Base-by-base conservation (phyloP, 768 basidiomycete species). In the Mycena indigotica region DNA sequence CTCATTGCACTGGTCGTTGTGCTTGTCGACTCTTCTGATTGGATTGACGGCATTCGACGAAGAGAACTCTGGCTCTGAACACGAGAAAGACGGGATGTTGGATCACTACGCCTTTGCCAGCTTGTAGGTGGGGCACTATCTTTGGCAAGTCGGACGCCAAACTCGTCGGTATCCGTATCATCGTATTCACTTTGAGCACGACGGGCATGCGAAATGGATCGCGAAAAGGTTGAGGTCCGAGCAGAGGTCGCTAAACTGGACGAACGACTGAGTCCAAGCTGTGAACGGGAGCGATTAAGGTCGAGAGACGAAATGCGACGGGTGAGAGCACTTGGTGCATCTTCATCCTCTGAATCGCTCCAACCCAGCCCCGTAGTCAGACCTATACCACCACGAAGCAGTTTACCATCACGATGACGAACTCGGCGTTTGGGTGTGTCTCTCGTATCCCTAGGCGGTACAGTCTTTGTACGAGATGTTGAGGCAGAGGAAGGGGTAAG, bases 321-420 rank as follows among this genome's bases (percentile, higher is more conserved):
- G 0, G 87, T 88, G 13, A 89, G 78, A 1, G 84, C 78, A 0
- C 85, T 87, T 4, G 87, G 87, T 0, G 87, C 86, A 56, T 87
- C 84, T 74, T 89, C 87, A 69, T 88, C 87, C 74, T 88, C 87
- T 84, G 85, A 87, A 63, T 89, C 87, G 63, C 86, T 87, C 87
- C 87, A 89, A 0, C 87, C 87, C 15, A 89, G 70, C 5, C 87
- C 87, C 6, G 87, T 89, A 4, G 87, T 89, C 53, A 89, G 66
- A 2, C 87, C 87, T 52, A 88, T 79, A 2, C 87, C 87, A 1
- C 85, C 87, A 48, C 74, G 69, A 54, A 89, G 70, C 17, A 83
- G 56, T 29, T 70, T 72, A 0, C 86, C 86, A 63, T 89, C 86
- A 2, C 86, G 80, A 68, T 88, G 87, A 25, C 87, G 73, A 1